phyloP scores from a whole-genome alignment of 805 yeast genomes.

The Ogataea haglerorum region DNA sequence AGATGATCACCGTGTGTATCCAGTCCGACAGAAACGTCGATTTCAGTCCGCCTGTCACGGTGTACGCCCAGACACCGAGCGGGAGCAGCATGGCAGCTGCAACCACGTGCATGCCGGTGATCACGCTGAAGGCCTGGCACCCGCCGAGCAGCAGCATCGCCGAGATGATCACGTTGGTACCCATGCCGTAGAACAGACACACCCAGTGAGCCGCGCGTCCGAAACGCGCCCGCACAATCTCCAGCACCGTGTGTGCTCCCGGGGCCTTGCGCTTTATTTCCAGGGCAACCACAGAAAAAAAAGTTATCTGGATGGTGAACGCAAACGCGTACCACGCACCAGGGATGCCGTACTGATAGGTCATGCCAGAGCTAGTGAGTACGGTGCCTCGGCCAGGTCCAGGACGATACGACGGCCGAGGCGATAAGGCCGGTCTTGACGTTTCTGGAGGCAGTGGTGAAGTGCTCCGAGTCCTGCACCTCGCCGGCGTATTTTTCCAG shows the following conservation, averaged over 20 bases:
- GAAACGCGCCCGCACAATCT: constrained; percentile 36
- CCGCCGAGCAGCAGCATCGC: constrained; percentile 42
- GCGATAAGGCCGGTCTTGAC: constrained; percentile 42
- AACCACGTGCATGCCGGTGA: constrained; percentile 43
- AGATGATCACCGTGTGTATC: constrained; percentile 47
- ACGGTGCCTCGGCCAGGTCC: constrained; percentile 33
- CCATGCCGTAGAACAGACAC: constrained; percentile 35
- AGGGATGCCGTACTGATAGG: constrained; percentile 22
- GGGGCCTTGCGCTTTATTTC: constrained; percentile 41
- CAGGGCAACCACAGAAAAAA: constrained; percentile 37
- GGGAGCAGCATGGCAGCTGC: constrained; percentile 46
- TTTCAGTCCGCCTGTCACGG: constrained; percentile 48
- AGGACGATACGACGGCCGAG: constrained; percentile 42
- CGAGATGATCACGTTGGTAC: constrained; percentile 37
- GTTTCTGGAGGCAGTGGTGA: constrained; percentile 43
- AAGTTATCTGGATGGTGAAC: constrained; percentile 36
- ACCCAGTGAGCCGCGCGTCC: constrained; percentile 37
- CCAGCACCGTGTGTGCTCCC: constrained; percentile 40
- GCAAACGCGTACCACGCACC: constrained; percentile 30
- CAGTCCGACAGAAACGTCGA: constrained; percentile 52
- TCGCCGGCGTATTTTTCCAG: constrained; percentile 37
- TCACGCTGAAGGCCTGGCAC: constrained; percentile 38
- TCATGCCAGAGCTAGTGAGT: constrained; percentile 25
- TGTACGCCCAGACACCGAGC: constrained; percentile 45
- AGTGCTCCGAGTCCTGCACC: constrained; percentile 41